phyloP scores from a whole-genome alignment of 2,329 filamentous ascomycete genomes.

The Gnomoniopsis sp. region DNA sequence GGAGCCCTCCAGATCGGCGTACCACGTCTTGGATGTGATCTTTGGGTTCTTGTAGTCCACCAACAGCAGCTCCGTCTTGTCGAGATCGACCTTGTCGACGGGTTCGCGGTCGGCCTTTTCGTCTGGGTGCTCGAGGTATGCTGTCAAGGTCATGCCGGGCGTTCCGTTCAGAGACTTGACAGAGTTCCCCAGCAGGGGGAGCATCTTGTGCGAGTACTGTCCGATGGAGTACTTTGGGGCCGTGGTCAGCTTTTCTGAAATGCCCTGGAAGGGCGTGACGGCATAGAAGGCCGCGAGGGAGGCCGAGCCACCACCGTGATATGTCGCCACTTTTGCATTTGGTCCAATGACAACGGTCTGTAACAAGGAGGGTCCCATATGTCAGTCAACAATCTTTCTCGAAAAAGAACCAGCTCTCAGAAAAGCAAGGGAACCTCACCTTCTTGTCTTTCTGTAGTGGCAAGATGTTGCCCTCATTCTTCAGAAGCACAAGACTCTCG shows the following conservation, averaged over 20 bases:
- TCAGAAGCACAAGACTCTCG: slow-evolving; percentile 69
- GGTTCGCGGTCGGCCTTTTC: slow-evolving; percentile 39
- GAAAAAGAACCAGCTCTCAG: neutral
- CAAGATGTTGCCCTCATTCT: slow-evolving; percentile 64
- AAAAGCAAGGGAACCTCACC: slow-evolving; percentile 24
- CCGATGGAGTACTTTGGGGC: slow-evolving; percentile 54
- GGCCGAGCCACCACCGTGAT: slow-evolving; percentile 65
- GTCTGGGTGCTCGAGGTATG: slow-evolving; percentile 57
- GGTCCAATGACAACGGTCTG: slow-evolving; percentile 54
- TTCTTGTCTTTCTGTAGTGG: slow-evolving; percentile 62
- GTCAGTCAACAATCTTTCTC: neutral
- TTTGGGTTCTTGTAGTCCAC: slow-evolving; percentile 52
- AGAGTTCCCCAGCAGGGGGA: slow-evolving; percentile 54
- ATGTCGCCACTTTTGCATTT: slow-evolving; percentile 53
- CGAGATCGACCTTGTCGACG: slow-evolving; percentile 47
- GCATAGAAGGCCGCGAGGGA: slow-evolving; percentile 61
- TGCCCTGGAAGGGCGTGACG: slow-evolving; percentile 69
- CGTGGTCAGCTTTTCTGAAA: slow-evolving; percentile 48
- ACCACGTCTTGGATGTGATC: slow-evolving; percentile 51
- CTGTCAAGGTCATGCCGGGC: slow-evolving; percentile 58
- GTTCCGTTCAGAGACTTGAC: slow-evolving; percentile 50
- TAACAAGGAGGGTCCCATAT: neutral
- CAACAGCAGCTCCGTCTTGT: slow-evolving; percentile 47
- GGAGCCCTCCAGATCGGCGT: slow-evolving; percentile 58
- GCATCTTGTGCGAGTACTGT: slow-evolving; percentile 61